Base-by-base conservation (phyloP, 129 eudicot species). In the Deinandra increscens region DNA sequence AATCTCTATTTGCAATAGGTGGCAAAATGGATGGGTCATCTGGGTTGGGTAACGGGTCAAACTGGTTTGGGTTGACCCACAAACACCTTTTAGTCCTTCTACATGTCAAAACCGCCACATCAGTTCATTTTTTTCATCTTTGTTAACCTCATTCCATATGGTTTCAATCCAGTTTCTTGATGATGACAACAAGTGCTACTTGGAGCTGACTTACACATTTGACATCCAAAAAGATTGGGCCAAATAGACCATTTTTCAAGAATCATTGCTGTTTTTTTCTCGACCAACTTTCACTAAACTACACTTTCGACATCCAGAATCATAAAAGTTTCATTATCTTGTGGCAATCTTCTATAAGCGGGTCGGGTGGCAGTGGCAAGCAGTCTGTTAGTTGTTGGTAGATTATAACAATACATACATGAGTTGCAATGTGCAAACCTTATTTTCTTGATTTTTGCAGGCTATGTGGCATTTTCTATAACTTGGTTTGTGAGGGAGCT, bases 221-320 rank as follows among this genome's bases (percentile, higher is more conserved):
- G 85, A 76, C 74, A 84, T 84, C 59, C 85, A 72, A 49, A 84
- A 84, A 70, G 88, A 84, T 1, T 84, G 88, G 88, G 70, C 72
- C 58, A 64, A 54, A 4, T 58, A 77, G 56, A 53, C 23, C 48
- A 31, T 53, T 46, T 6, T 33, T 61, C 60, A 75, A 66, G 58
- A 44, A 46, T 54, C 34, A n/a, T n/a, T 31, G 29, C 13, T 10
- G 62, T 63, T 60, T 50, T 13, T 61, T 45, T 72, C 70, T 34
- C 49, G 62, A 23, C 29, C 14, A 53, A 0, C 38, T 20, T 48
- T 73, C 42, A 5, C 42, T 7, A 46, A 6, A 58, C 13, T 13
- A 39, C 23, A 42, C 39, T 14, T 59, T 31, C 64, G 41, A 31
- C 20, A 31, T 59, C 41, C 64, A 33, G 64, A 59, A 59, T 13